These are phyloP conservation scores for Pseudogymnoascus destructans DNA, from an alignment of 2,329 filamentous ascomycete species.

Conservation along the genomic window DNA sequence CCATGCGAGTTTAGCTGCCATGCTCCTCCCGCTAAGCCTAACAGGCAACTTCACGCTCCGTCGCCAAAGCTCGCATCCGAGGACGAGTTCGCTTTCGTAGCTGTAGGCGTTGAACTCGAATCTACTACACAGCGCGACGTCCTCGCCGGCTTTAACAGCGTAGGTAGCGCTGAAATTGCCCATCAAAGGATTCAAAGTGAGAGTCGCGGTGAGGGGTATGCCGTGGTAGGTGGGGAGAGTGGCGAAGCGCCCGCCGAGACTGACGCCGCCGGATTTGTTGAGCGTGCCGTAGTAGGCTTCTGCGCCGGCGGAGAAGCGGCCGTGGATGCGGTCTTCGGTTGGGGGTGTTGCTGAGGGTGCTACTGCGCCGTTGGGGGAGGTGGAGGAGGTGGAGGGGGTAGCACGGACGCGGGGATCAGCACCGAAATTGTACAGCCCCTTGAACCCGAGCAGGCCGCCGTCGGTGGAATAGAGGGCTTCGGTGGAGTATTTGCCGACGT, in stretches of 20 bases:
- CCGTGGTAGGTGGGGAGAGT: slow-evolving; percentile 70
- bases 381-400: slow-evolving; percentile 16
- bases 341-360: slow-evolving; percentile 25
- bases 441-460: slow-evolving; percentile 72
- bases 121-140: slow-evolving; percentile 73
- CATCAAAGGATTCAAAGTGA: slow-evolving; percentile 89
- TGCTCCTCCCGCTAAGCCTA: slow-evolving; percentile 32
- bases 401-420: slow-evolving; percentile 19
- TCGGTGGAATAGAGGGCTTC: slow-evolving; percentile 90
- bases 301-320: slow-evolving; percentile 77
- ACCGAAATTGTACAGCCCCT: slow-evolving; percentile 91
- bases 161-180: slow-evolving; percentile 87
- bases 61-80: slow-evolving; percentile 89
- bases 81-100: slow-evolving; percentile 86
- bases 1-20: slow-evolving; percentile 42
- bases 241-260: slow-evolving; percentile 76
- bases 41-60: slow-evolving; percentile 29
- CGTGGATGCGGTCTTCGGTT: slow-evolving; percentile 49
- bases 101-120: slow-evolving; percentile 98
- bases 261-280: slow-evolving; percentile 88
- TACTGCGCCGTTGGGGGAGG: not conserved
- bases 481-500: slow-evolving; percentile 73
- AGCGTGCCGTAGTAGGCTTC: slow-evolving; percentile 92
- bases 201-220: slow-evolving; percentile 83
- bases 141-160: slow-evolving; percentile 71